Percentiles rank a stretch among this genome's conserved stretches.
Conservation (phyloP, 345 rosid species). For the Brassica incana region DNA sequence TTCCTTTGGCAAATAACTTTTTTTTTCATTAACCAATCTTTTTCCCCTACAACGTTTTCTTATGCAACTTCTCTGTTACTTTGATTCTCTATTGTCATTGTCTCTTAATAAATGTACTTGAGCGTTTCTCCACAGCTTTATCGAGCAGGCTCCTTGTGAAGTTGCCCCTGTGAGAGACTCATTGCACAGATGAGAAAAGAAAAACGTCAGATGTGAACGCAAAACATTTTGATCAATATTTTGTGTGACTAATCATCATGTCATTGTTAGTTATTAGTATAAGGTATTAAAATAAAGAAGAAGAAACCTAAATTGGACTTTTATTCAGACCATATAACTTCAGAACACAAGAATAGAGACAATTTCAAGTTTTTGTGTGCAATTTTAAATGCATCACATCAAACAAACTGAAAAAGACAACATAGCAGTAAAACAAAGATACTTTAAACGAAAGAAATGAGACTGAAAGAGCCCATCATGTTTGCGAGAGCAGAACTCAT, state of each 20-base stretch:
- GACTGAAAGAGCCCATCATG: slow-evolving; percentile 41
- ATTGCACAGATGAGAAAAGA: neutral
- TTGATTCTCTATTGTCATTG: too few species aligned
- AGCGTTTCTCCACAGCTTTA: too few species aligned
- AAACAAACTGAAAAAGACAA: neutral
- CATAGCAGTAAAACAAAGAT: neutral
- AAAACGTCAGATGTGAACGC: slow-evolving; percentile 14
- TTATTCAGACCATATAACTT: neutral
- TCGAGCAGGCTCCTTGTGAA: too few species aligned
- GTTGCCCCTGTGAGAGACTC: too few species aligned
- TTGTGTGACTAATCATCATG: neutral
- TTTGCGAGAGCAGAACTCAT: slow-evolving; percentile 43
- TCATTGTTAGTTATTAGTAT: neutral
- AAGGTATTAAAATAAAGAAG: neutral
- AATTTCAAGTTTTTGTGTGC: neutral
- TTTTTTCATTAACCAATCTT: too few species aligned
- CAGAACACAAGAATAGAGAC: slow-evolving; percentile 21
- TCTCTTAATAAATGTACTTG: too few species aligned
- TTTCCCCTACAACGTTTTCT: too few species aligned
- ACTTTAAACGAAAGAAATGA: slow-evolving; percentile 37
- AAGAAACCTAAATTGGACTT: neutral
- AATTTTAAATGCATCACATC: neutral
- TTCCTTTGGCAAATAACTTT: too few species aligned
- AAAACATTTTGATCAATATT: slow-evolving; percentile 22
- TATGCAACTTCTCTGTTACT: too few species aligned